Evolutionary conservation across 768 basidiomycete species (phyloP).

Genomic region (Rhodotorula sphaerocarpa): DNA sequence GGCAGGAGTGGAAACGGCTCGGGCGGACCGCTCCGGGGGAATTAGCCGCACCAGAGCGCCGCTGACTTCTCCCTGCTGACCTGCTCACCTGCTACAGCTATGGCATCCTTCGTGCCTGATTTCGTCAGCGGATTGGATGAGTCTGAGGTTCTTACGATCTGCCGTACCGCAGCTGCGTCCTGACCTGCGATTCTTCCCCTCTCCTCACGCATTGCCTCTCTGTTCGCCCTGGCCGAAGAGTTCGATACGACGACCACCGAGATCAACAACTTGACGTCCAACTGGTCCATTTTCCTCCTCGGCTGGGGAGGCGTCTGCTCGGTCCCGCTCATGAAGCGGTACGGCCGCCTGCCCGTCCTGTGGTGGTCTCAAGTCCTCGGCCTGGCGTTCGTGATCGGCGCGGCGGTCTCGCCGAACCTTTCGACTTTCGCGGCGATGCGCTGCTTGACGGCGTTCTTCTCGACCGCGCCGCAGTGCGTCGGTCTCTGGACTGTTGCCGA

Average conservation of each 20-base stretch:
- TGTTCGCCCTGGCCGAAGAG: slow-evolving; percentile 56
- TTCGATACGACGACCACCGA: slow-evolving; percentile 53
- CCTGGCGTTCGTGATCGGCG: slow-evolving; percentile 55
- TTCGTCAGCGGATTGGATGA: slow-evolving; percentile 58
- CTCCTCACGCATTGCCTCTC: slow-evolving; percentile 49
- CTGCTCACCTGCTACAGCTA: slow-evolving; percentile 40
- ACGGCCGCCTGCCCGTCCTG: slow-evolving; percentile 58
- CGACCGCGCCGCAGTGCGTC: slow-evolving; percentile 58
- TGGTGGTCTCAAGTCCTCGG: slow-evolving; percentile 66
- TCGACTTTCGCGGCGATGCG: slow-evolving; percentile 55
- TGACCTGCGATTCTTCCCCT: too few species aligned
- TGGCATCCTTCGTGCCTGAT: slow-evolving; percentile 61
- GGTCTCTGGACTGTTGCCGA: slow-evolving; percentile 5
- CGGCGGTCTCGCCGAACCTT: slow-evolving; percentile 55
- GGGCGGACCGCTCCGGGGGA: too few species aligned
- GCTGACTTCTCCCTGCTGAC: too few species aligned
- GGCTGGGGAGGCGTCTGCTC: slow-evolving; percentile 58
- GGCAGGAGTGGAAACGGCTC: neutral
- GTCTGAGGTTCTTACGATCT: neutral
- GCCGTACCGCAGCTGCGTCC: too few species aligned
- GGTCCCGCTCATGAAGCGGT: slow-evolving; percentile 59
- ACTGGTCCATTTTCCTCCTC: slow-evolving; percentile 39
- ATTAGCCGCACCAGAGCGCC: too few species aligned
- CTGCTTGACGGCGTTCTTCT: slow-evolving; percentile 56
- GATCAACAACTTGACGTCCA: slow-evolving; percentile 58